Evolutionary conservation across 2,329 filamentous ascomycete species (phyloP), one percentile per base, ranked within the genome.

Genomic region (Torrubiella hemipterigena): DNA sequence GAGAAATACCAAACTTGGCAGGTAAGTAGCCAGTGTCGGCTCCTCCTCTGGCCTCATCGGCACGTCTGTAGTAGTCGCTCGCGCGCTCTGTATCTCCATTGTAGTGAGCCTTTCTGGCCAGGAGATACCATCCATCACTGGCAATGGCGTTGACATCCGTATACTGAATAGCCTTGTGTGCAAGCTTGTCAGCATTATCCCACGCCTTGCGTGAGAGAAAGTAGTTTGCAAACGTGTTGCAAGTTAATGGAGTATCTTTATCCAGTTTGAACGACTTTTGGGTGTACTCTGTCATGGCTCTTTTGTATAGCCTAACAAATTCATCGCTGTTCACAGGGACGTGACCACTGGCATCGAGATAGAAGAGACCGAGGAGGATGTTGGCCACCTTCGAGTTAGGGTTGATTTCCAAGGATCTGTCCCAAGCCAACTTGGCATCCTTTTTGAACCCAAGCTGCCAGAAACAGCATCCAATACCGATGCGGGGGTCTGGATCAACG

Each of bases 391-490:
- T 95, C 15, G 86, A 93, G 16, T 86, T 72, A 0, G 83, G 77
- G 46, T 69, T 75, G 49, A 95, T 69, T 50, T 93, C 83, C 17
- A 95, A 59, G 10, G 81, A 77, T 40, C 91, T 71, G 50, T 93
- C 81, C 91, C 91, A 98, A 10, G 91, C 89, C 29, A 67, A 63
- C 50, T 83, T 89, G 7, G 93, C 91, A 46, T 94, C 85, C 20
- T 93, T 84, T 54, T 93, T 95, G 63, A 84, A 86, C 9, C 87
- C 87, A 17, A 98, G 67, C 54, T 94, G 84, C 91, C 93, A 98
- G 54, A 95, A 80, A 62, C 91, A 98, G 56, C 85, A 91, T 27
- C 91, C 91, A 48, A 98, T 89, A 33, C 91, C 91, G 44, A 98
- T 89, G 44, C 93, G 75, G 43, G 91, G 93, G 54, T 98, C 91